These are phyloP conservation scores for Yarrowia porcina DNA, from an alignment of 805 yeast species.

Conservation along the genomic window DNA sequence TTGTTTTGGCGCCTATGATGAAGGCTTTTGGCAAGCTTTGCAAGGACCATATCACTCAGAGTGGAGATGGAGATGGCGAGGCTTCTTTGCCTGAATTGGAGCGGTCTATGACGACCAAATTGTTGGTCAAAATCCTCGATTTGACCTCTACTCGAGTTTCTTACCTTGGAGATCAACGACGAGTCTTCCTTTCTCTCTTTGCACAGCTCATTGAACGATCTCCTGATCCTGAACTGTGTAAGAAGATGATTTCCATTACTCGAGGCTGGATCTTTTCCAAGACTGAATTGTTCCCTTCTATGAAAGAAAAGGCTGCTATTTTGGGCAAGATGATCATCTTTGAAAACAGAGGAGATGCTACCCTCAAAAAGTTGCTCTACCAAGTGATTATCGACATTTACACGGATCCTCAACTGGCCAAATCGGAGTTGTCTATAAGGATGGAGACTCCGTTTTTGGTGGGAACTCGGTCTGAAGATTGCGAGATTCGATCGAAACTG, in stretches of 20 bases:
- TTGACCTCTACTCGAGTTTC: constrained; percentile 79
- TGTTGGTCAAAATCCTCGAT: constrained; percentile 71
- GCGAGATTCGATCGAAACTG: constrained; percentile 66
- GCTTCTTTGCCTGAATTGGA: constrained; percentile 54
- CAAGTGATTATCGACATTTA: constrained; percentile 84
- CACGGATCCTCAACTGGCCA: constrained; percentile 68
- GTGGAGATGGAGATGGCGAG: constrained; percentile 27
- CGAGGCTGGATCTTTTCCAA: constrained; percentile 86
- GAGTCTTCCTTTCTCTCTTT: constrained; percentile 77
- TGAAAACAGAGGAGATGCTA: constrained; percentile 81
- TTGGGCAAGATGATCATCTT: constrained; percentile 90
- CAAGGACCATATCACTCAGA: constrained; percentile 65
- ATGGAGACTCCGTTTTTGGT: constrained; percentile 96
- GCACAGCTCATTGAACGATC: constrained; percentile 91
- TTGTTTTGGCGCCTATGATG: constrained; percentile 72
- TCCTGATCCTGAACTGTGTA: constrained; percentile 67
- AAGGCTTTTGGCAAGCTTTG: constrained; percentile 85
- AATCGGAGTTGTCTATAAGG: constrained; percentile 86
- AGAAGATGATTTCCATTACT: constrained; percentile 71
- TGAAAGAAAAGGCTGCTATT: constrained; percentile 93
- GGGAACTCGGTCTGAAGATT: constrained; percentile 83
- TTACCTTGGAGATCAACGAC: constrained; percentile 86
- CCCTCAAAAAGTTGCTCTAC: constrained; percentile 72
- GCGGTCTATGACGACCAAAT: constrained; percentile 71
- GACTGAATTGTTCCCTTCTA: constrained; percentile 83